Conservation (phyloP, 805 yeast genomes). For the Candida ponderosae region DNA sequence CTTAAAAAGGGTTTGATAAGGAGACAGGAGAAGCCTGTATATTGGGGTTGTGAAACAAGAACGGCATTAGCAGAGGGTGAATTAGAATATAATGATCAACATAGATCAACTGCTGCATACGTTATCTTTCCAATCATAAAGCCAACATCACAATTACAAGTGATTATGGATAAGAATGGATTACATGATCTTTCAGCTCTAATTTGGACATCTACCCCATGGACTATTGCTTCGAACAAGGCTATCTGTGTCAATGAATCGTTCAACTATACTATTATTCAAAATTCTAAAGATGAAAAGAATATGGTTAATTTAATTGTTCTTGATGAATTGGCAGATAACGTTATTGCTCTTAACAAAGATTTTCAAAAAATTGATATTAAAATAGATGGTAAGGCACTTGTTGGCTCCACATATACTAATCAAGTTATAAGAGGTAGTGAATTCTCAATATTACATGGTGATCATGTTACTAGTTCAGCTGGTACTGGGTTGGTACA, state of each 20-base stretch:
- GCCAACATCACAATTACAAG: slow-evolving; percentile 12
- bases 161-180: slow-evolving; percentile 3
- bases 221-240: slow-evolving; percentile 88
- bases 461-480: slow-evolving; percentile 68
- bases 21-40: slow-evolving; percentile 90
- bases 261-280: slow-evolving; percentile 48
- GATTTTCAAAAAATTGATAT: slow-evolving; percentile 14
- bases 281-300: slow-evolving; percentile 14
- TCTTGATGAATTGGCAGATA: slow-evolving; percentile 39
- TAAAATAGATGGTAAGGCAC: slow-evolving; percentile 31
- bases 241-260: slow-evolving; percentile 69
- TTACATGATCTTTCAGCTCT: slow-evolving; percentile 26
- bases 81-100: slow-evolving; percentile 72
- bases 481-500: slow-evolving; percentile 97
- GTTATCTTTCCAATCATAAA: slow-evolving; percentile 54
- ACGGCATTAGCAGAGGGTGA: slow-evolving; percentile 98
- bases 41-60: slow-evolving; percentile 91
- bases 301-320: slow-evolving; percentile 44
- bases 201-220: slow-evolving; percentile 98
- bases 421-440: slow-evolving; percentile 43
- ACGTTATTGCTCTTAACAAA: slow-evolving; percentile 26
- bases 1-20: slow-evolving; percentile 60
- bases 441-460: slow-evolving; percentile 59
- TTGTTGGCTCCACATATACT: slow-evolving; percentile 37
- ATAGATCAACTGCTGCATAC: slow-evolving; percentile 59